A percentile compares a stretch with the other conserved stretches of the same genome.
These are phyloP conservation scores for Ustilago nuda DNA, from an alignment of 1,284 basidiomycete species.

Conservation along the genomic window DNA sequence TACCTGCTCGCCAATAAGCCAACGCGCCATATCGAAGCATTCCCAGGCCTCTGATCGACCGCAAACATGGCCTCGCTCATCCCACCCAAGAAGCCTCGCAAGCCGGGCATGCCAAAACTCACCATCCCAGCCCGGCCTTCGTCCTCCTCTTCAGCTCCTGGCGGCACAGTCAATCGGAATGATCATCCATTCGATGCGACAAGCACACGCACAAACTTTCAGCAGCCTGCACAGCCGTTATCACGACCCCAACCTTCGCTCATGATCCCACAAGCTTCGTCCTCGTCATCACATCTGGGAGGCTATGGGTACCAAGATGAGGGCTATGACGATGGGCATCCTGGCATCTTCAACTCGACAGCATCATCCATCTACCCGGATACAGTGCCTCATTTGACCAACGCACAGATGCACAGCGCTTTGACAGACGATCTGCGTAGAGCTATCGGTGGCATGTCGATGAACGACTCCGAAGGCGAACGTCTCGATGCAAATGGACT, in stretches of 20 bases:
- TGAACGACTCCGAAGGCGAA: conserved; percentile 46
- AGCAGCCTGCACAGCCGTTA: conserved; percentile 16
- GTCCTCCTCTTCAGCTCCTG: conserved; percentile 42
- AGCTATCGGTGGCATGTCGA: conserved; percentile 57
- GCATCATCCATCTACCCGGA: conserved; percentile 58
- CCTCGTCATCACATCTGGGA: conserved; percentile 28
- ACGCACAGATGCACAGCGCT: conserved; percentile 50
- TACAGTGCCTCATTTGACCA: conserved; percentile 56
- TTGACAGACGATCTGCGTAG: conserved; percentile 62
- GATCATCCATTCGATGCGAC: conserved; percentile 19
- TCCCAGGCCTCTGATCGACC: neutral
- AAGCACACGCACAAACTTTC: conserved; percentile 9
- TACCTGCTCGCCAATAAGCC: neutral
- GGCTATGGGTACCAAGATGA: conserved; percentile 42
- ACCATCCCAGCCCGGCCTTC: conserved; percentile 47
- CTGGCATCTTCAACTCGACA: conserved; percentile 32
- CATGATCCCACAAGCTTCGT: conserved; percentile 35
- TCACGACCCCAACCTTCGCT: conserved; percentile 43
- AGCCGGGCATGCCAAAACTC: conserved; percentile 66
- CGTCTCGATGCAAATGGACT: conserved; percentile 43
- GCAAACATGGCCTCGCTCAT: conserved; percentile 61
- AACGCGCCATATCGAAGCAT: neutral
- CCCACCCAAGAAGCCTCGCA: conserved; percentile 61
- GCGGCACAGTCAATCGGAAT: conserved; percentile 19
- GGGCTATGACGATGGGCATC: conserved; percentile 52